Evolutionary conservation across 129 eudicot genomes (phyloP), one percentile per base, ranked within the genome.

Genomic region (Arctium lappa): DNA sequence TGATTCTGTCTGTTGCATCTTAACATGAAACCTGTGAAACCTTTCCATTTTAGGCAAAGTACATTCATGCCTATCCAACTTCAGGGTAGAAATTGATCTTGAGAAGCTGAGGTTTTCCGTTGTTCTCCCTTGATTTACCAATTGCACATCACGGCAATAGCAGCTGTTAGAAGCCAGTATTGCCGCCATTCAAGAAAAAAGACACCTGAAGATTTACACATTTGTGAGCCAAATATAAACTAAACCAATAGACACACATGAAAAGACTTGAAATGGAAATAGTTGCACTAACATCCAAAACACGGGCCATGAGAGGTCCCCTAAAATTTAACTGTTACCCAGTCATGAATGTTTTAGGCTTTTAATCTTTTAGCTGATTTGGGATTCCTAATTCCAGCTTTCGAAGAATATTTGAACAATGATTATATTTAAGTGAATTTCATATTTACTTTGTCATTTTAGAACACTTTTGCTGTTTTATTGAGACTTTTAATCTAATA

Each of bases 161-260:
- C 87, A 91, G 96, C 93, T 89, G 62, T 91, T 79, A 62, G 94
- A 90, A 91, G 98, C 97, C 72, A 91, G 87, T 82, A 92, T 76
- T 91, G 96, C 96, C 84, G 88, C 94, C 98, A 94, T 94, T 84
- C 81, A 38, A 66, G 60, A 12, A 44, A 9, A 37, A 48, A 69
- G 63, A 73, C 81, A 84, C 92, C 84, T 80, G 80, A 76, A 62
- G 76, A 72, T 77, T 81, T 36, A 84, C 72, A 30, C 29, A 74
- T 73, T 8, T 71, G 63, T 78, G 42, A 79, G 76, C 79, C 72
- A 84, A 31, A 78, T 15, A 73, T 16, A 60, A 63, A 84, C 48
- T 30, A 66, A 42, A 83, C 53, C 65, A 76, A 75, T 65, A 44
- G 68, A 63, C 80, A 68, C 71, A 33, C 34, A 50, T 12, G 60